These are phyloP conservation scores for Blastobotrys parvus DNA, from an alignment of 805 yeast species.

Conservation along the genomic window DNA sequence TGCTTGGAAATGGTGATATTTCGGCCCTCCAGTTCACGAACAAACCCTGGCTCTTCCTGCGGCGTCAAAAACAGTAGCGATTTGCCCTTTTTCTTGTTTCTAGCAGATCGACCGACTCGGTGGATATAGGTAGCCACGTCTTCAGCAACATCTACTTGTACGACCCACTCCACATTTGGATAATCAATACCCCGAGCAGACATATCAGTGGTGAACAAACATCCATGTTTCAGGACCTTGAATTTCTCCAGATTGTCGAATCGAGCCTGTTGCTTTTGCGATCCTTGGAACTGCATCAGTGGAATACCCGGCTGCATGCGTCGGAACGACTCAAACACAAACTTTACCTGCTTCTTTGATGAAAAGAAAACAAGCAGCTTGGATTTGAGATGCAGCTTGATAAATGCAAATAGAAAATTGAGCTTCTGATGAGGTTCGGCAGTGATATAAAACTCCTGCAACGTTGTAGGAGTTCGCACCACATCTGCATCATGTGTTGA, in stretches of 20 bases:
- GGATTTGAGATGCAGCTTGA: constrained; percentile 70
- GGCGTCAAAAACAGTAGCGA: constrained; percentile 79
- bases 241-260: constrained; percentile 75
- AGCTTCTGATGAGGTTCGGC: constrained; percentile 72
- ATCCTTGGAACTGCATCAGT: constrained; percentile 74
- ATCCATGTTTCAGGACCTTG: constrained; percentile 67
- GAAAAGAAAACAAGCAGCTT: constrained; percentile 79
- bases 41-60: constrained; percentile 69
- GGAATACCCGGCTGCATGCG: constrained; percentile 90
- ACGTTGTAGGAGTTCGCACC: constrained; percentile 64
- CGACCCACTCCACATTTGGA: constrained; percentile 93
- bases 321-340: constrained; percentile 77
- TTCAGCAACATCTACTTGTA: constrained; percentile 87
- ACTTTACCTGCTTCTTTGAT: constrained; percentile 86
- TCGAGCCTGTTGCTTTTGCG: constrained; percentile 85
- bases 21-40: constrained; percentile 50
- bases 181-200: constrained; percentile 90
- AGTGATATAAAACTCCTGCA: constrained; percentile 75
- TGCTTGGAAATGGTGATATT: constrained; percentile 64
- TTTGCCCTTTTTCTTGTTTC: constrained; percentile 78
- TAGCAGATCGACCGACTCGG: constrained; percentile 83
- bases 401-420: constrained; percentile 77
- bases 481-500: constrained; percentile 35
- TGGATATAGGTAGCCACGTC: constrained; percentile 85
- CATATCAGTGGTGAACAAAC: constrained; percentile 82